Evolutionary conservation across 805 yeast genomes (phyloP), one percentile per base, ranked within the genome.

Genomic region (Ogataea paraovalis): DNA sequence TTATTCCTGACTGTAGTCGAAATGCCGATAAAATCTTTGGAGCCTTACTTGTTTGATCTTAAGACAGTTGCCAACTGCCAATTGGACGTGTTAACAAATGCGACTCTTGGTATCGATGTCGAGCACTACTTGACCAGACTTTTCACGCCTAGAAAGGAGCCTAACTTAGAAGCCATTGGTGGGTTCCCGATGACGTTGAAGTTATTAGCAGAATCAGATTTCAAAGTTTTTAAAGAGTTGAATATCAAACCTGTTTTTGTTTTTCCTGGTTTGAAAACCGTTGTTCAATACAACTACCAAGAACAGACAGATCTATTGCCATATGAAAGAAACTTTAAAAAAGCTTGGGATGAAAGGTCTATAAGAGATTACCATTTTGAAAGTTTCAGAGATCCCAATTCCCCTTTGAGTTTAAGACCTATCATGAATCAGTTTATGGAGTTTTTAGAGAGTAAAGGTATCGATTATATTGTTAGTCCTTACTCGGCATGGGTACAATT

Each of bases 21-120:
- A 13, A 58, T 60, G 65, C 62, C 62, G 13, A 57, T 80, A 56
- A 76, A 70, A 59, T 76, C 88, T 3, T 73, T 87, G 48, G 94
- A 87, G 58, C 73, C 85, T 3, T 82, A 74, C 61, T 71, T 85
- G 39, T 80, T 80, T 56, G 96, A 88, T 54, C 76, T 84, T 50
- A 78, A 82, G 49, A 67, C 85, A 40, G 82, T 81, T 42, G 72
- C 75, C 43, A 72, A 82, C 18, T 50, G 56, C 30, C 82, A 92
- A 13, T 71, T 88, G 56, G 85, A 84, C 33, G 68, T 80, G 3
- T 70, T 89, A 48, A 78, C 73, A 47, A 81, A 82, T 58, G 77
- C 91, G 23, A 78, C 83, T 14, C 69, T 89, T 44, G 96, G 96
- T 47, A 85, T 89, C 40, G 96, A 90, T 62, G 94, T 83, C 13